phyloP scores from a whole-genome alignment of 176 grass and related monocot genomes.

The Triticum monococcum region DNA sequence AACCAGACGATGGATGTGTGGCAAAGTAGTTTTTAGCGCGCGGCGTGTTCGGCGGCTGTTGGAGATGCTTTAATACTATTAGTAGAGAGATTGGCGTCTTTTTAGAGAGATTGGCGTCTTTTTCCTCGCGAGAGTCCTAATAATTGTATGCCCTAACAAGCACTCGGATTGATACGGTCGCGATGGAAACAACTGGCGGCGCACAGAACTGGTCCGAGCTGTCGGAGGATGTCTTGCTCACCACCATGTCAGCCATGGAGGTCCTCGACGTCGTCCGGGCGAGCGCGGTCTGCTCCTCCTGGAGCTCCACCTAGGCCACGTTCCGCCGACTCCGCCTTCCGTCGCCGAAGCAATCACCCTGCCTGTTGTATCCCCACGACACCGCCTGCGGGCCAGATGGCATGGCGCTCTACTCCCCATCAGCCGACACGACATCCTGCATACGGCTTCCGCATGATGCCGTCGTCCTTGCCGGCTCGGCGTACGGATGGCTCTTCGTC shows the following conservation, averaged over 20 bases:
- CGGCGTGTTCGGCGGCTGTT: too few relatives aligned
- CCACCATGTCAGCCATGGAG: not conserved
- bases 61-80: too few relatives aligned
- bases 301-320: not conserved
- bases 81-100: too few relatives aligned
- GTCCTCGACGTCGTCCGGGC: not conserved
- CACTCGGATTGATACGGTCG: not conserved
- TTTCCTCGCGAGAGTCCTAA: too few relatives aligned
- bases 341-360: not conserved
- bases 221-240: not conserved
- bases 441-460: not conserved
- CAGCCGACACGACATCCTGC: not conserved
- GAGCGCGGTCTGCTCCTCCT: slow-evolving; percentile 2
- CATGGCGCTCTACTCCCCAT: slow-evolving; percentile 10
- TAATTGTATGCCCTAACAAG: not conserved
- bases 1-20: too few relatives aligned
- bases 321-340: slow-evolving; percentile 1
- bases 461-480: not conserved
- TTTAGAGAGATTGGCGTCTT: too few relatives aligned
- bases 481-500: slow-evolving; percentile 33
- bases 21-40: too few relatives aligned
- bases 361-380: slow-evolving; percentile 2
- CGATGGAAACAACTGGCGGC: not conserved
- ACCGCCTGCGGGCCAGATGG: not conserved
- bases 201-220: not conserved